Conservation (phyloP, 768 basidiomycete species). For the Mycena vitilis region DNA sequence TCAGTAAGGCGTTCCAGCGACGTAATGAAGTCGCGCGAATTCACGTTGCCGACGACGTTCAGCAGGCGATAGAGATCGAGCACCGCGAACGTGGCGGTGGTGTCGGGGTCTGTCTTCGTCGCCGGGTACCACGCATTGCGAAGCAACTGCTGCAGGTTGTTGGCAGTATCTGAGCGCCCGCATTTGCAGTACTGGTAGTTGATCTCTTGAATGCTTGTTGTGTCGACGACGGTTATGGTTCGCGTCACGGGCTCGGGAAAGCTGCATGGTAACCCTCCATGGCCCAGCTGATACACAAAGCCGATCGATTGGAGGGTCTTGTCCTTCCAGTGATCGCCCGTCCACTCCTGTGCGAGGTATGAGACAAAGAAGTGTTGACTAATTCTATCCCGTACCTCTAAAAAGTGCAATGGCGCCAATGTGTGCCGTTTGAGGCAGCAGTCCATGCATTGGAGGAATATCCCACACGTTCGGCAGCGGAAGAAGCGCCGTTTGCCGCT, state of each 20-base stretch:
- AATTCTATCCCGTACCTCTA: not conserved
- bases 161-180: not conserved
- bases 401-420: not conserved
- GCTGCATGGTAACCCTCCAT: slow-evolving; percentile 20
- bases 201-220: slow-evolving; percentile 23
- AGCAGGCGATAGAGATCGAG: slow-evolving; percentile 26
- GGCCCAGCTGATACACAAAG: slow-evolving; percentile 34
- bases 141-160: slow-evolving; percentile 15
- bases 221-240: slow-evolving; percentile 28
- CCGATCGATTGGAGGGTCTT: slow-evolving; percentile 1
- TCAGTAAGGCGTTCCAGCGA: slow-evolving; percentile 15
- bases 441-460: slow-evolving; percentile 8
- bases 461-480: slow-evolving; percentile 17
- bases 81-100: slow-evolving; percentile 18
- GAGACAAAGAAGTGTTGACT: not conserved
- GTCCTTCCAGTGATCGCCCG: slow-evolving; percentile 16
- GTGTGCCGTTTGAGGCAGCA: slow-evolving; percentile 6
- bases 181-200: slow-evolving; percentile 31
- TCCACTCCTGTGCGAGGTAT: slow-evolving; percentile 29
- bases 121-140: slow-evolving; percentile 30
- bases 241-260: not conserved
- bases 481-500: slow-evolving; percentile 2
- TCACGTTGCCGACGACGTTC: slow-evolving; percentile 30
- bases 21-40: slow-evolving; percentile 21
- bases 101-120: slow-evolving; percentile 27